Evolutionary conservation across 2,329 filamentous ascomycete genomes (phyloP).

Genomic region (Parascedosporium putredinis): DNA sequence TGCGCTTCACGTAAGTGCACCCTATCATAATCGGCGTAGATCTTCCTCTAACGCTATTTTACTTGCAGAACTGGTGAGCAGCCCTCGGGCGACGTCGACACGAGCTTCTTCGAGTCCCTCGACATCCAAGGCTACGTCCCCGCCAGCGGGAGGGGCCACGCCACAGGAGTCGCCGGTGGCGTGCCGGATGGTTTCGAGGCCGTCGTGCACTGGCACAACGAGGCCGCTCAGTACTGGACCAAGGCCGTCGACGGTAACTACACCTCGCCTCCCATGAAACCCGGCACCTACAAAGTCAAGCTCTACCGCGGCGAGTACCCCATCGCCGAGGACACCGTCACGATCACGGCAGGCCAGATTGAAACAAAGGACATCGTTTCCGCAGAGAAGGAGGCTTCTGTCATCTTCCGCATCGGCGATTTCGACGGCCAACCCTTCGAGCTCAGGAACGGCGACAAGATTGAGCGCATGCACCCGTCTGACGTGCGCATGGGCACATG

Average conservation of each 20-base stretch:
- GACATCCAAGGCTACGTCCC: conserved; percentile 48
- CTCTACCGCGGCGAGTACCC: conserved; percentile 50
- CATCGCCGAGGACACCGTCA: conserved; percentile 37
- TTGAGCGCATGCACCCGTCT: conserved; percentile 58
- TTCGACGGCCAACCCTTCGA: conserved; percentile 55
- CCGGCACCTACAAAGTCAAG: conserved; percentile 57
- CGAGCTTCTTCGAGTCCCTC: conserved; percentile 49
- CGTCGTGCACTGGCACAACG: conserved; percentile 58
- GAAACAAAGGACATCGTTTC: conserved; percentile 40
- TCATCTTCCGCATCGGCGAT: conserved; percentile 53
- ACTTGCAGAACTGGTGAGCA: conserved; percentile 29
- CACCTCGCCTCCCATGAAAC: conserved; percentile 55
- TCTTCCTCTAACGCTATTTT: background rate
- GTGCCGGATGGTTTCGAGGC: conserved; percentile 33
- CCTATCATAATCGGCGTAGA: background rate
- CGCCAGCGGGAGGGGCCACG: conserved; percentile 43
- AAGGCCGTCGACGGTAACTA: conserved; percentile 47
- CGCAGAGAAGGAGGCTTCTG: conserved; percentile 31
- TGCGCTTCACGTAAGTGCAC: conserved; percentile 39
- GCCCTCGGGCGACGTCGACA: conserved; percentile 41
- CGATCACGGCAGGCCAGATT: conserved; percentile 37
- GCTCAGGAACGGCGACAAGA: conserved; percentile 57
- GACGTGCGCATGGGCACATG: conserved; percentile 54
- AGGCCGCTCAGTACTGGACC: conserved; percentile 53
- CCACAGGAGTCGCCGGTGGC: conserved; percentile 50